These are phyloP conservation scores for Stemphylium vesicarium DNA, from an alignment of 2,329 filamentous ascomycete genomes.

Conservation along the genomic window DNA sequence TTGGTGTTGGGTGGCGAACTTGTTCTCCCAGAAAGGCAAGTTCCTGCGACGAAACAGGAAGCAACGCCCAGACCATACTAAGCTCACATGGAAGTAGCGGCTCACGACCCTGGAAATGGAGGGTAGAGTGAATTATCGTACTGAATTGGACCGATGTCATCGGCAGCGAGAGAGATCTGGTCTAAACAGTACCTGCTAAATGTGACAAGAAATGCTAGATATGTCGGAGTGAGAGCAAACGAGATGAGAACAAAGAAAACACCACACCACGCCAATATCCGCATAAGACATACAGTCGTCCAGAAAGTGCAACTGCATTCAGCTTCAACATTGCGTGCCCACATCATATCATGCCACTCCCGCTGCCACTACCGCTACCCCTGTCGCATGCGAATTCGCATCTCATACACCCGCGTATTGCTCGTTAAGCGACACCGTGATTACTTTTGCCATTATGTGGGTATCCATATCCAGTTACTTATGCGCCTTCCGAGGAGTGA, in stretches of 20 bases:
- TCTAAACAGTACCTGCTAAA: slow-evolving; percentile 43
- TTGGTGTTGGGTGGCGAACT: slow-evolving; percentile 17
- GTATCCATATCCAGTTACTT: slow-evolving; percentile 48
- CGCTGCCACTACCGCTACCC: slow-evolving; percentile 29
- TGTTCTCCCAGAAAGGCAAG: slow-evolving; percentile 25
- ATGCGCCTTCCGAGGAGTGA: slow-evolving; percentile 40
- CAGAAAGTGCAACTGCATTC: slow-evolving; percentile 33
- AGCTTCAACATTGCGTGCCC: slow-evolving; percentile 39
- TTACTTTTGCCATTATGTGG: slow-evolving; percentile 50
- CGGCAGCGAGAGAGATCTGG: slow-evolving; percentile 32
- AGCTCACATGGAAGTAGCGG: slow-evolving; percentile 24
- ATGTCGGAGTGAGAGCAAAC: slow-evolving; percentile 34
- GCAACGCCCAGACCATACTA: slow-evolving; percentile 27
- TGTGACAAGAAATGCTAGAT: slow-evolving; percentile 38
- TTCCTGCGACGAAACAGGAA: slow-evolving; percentile 20
- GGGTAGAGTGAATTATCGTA: slow-evolving; percentile 25
- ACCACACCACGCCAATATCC: slow-evolving; percentile 44
- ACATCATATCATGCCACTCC: slow-evolving; percentile 39
- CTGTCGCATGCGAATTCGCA: slow-evolving; percentile 24
- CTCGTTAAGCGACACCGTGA: slow-evolving; percentile 36
- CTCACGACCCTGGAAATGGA: slow-evolving; percentile 4
- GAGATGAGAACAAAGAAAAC: slow-evolving; percentile 31
- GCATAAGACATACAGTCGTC: slow-evolving; percentile 46
- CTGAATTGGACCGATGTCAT: slow-evolving; percentile 34
- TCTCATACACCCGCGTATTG: slow-evolving; percentile 29